phyloP scores from a whole-genome alignment of 495 filamentous ascomycete species.

The Penicillium coffeae region DNA sequence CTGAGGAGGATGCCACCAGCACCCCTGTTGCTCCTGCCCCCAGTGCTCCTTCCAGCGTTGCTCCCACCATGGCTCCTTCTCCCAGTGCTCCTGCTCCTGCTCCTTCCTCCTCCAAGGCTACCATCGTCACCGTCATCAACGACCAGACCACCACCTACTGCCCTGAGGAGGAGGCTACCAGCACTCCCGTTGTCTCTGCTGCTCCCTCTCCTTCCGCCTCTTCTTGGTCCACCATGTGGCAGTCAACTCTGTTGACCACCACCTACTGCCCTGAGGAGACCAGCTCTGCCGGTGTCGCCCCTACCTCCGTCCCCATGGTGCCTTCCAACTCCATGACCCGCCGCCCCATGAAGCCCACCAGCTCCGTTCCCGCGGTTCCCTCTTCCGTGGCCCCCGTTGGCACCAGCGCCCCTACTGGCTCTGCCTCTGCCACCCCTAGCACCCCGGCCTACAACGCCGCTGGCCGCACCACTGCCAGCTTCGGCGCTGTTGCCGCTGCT shows the following conservation, averaged over 20 bases:
- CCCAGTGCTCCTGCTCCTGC: too few species aligned
- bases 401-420: slow-evolving; percentile 14
- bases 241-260: slow-evolving; percentile 15
- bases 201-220: slow-evolving; percentile 10
- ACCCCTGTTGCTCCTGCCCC: slow-evolving; percentile 10
- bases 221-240: slow-evolving; percentile 3
- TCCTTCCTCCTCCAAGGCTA: slow-evolving; percentile 37
- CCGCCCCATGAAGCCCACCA: slow-evolving; percentile 8
- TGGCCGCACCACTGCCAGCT: slow-evolving; percentile 40
- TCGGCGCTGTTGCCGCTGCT: slow-evolving; percentile 45
- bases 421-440: slow-evolving; percentile 27
- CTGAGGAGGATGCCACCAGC: too few species aligned
- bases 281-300: slow-evolving; percentile 6
- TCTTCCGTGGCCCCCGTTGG: slow-evolving; percentile 8
- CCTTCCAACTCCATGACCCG: slow-evolving; percentile 23
- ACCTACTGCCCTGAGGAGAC: slow-evolving; percentile 23
- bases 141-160: slow-evolving; percentile 19
- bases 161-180: slow-evolving; percentile 18
- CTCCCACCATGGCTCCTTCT: too few species aligned
- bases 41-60: too few species aligned
- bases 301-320: slow-evolving; percentile 14
- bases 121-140: slow-evolving; percentile 20
- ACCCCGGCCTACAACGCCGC: slow-evolving; percentile 45
- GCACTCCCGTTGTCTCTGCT: slow-evolving; percentile 18
- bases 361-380: slow-evolving; percentile 8